Evolutionary conservation across 768 basidiomycete genomes (phyloP).

Genomic region (Cystofilobasidium bisporidii): DNA sequence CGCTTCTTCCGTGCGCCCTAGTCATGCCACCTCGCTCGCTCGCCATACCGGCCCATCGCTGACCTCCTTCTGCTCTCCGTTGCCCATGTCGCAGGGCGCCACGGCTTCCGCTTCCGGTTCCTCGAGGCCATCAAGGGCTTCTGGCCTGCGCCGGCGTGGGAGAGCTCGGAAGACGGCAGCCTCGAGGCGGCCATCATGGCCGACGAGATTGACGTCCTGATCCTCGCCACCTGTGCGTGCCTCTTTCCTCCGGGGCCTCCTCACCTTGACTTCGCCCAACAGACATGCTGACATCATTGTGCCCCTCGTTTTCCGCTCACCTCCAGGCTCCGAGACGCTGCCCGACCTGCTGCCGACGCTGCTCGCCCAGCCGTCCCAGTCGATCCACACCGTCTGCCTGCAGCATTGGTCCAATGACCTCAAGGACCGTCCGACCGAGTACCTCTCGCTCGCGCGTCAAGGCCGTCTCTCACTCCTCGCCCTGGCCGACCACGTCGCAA

Average conservation of each 20-base stretch:
- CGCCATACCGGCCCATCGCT: too few relatives aligned
- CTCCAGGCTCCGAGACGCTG: not conserved
- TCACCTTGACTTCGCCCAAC: too few relatives aligned
- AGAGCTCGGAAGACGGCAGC: not conserved
- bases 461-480: not conserved
- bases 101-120: not conserved
- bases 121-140: not conserved
- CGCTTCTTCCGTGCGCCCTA: not conserved
- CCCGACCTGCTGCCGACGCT: not conserved
- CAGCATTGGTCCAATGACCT: not conserved
- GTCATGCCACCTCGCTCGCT: not conserved
- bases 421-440: not conserved
- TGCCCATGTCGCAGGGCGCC: too few relatives aligned
- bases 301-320: not conserved
- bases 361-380: not conserved
- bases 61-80: not conserved
- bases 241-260: not conserved
- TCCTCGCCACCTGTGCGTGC: conserved; percentile 1
- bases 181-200: not conserved
- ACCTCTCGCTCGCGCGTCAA: not conserved
- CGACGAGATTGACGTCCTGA: not conserved
- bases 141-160: not conserved
- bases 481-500: not conserved
- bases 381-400: not conserved
- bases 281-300: not conserved